Evolutionary conservation across 2,329 filamentous ascomycete species (phyloP), one percentile per base, ranked within the genome.

Genomic region (Beauveria australis): DNA sequence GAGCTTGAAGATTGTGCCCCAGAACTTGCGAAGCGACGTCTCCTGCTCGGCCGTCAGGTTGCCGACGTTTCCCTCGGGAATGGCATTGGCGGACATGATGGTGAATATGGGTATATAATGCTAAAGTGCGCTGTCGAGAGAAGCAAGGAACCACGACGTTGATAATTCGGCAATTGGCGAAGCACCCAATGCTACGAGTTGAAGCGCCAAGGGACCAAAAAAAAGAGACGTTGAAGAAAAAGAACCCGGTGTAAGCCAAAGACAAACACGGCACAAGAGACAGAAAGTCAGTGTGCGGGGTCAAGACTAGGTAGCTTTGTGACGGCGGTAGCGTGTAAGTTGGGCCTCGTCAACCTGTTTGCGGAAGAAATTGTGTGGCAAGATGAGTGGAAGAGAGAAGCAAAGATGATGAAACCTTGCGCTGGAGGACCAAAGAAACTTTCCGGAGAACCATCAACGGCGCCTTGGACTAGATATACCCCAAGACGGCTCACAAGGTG

Each of bases 11-110:
- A 68, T 41, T 18, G 63, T 62, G 28, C 58, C 63, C 68, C 68
- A 70, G 41, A 66, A 61, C 26, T 68, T 60, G 24, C 66, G 68
- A 7, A 70, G 63, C 52, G 66, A 65, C 33, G 55, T 56, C 61
- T 69, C 63, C 53, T 70, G 66, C 26, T 65, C 62, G 7, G 59
- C 14, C 4, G 65, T 67, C 51, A 70, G 62, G 59, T 67, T 66
- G 56, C 67, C 67, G 37, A 68, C 61, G 47, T 61, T 61, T 26
- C 60, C 53, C 9, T 61, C 46, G 40, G 59, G 59, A 43, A 51
- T 56, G 12, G 47, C 43, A 22, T 49, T 53, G 41, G 19, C 41
- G 10, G 47, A 41, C 33, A 51, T 53, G 40, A 26, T 59, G 28
- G 40, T 14, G 22, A 22, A 43, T 30, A 43, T 49, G 57, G 57